A percentile compares a stretch with the other conserved stretches of the same genome.
These are phyloP conservation scores for Fraxinus cuspidata DNA, from an alignment of 257 asterid genomes.

Conservation along the genomic window DNA sequence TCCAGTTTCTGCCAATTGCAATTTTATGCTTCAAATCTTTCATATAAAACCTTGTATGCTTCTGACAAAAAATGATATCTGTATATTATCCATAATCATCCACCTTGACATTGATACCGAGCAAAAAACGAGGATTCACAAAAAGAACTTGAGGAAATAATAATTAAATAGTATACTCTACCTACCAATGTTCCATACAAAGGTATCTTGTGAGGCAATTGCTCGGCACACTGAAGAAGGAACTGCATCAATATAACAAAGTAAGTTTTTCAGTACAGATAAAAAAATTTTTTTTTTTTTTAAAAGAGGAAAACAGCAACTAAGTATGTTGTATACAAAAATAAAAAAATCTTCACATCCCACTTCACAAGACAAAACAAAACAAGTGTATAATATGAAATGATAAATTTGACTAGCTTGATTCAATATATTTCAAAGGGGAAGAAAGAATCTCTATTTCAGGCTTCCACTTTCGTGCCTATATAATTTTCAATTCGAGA, in stretches of 20 bases:
- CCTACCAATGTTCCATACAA: constrained; percentile 93
- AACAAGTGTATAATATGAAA: not conserved
- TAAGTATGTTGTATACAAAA: not conserved
- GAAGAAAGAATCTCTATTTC: no score
- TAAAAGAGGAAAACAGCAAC: not conserved
- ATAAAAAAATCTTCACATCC: not conserved
- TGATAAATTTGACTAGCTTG: not conserved
- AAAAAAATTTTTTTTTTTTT: no score
- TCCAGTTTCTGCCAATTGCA: not conserved
- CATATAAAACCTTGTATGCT: not conserved
- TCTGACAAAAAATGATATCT: not conserved
- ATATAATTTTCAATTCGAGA: not conserved
- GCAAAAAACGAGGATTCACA: not conserved
- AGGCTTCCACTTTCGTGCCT: no score
- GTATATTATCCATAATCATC: not conserved
- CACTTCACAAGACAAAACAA: constrained; percentile 8
- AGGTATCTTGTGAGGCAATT: constrained; percentile 96
- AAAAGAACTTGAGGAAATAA: not conserved
- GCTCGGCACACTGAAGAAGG: constrained; percentile 93
- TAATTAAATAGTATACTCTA: constrained; percentile 19
- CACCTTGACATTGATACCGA: not conserved
- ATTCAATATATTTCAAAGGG: not conserved
- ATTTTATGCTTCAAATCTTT: constrained; percentile 1
- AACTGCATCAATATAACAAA: constrained; percentile 52
- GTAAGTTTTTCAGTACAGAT: not conserved